These are phyloP conservation scores for Suillus brevipes DNA, from an alignment of 768 basidiomycete species.

Conservation along the genomic window DNA sequence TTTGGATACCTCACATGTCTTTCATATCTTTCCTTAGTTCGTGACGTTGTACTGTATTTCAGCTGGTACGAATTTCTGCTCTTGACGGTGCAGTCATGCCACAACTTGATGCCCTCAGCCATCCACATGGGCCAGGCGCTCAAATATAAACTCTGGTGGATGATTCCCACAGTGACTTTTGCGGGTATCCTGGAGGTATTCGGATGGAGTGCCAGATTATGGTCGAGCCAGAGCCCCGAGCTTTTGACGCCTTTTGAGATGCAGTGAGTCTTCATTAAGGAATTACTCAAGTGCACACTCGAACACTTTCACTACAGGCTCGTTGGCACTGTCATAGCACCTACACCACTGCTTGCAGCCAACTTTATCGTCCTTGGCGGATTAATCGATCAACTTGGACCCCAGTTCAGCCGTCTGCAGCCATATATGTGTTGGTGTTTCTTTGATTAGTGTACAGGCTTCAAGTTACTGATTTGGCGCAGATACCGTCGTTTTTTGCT, in stretches of 20 bases:
- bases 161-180: slow-evolving; percentile 48
- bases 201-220: slow-evolving; percentile 57
- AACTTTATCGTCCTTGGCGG: slow-evolving; percentile 54
- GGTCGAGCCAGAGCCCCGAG: slow-evolving; percentile 39
- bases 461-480: neutral
- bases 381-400: slow-evolving; percentile 45
- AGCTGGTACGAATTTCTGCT: slow-evolving; percentile 31
- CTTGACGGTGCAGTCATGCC: neutral
- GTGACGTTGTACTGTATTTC: slow-evolving; percentile 42
- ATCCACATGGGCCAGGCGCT: slow-evolving; percentile 48
- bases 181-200: slow-evolving; percentile 51
- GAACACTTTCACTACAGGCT: slow-evolving; percentile 17
- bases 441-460: neutral
- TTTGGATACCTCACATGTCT: neutral
- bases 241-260: slow-evolving; percentile 39
- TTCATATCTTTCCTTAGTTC: slow-evolving; percentile 20
- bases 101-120: slow-evolving; percentile 30
- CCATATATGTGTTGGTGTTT: slow-evolving; percentile 30
- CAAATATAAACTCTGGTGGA: slow-evolving; percentile 50
- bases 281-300: neutral
- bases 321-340: slow-evolving; percentile 48
- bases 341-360: slow-evolving; percentile 57
- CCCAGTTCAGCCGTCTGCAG: slow-evolving; percentile 50
- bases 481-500: slow-evolving; percentile 15
- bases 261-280: slow-evolving; percentile 34